These are phyloP conservation scores for Fusarium protoensiforme DNA, from an alignment of 2,329 filamentous ascomycete genomes.

Conservation along the genomic window DNA sequence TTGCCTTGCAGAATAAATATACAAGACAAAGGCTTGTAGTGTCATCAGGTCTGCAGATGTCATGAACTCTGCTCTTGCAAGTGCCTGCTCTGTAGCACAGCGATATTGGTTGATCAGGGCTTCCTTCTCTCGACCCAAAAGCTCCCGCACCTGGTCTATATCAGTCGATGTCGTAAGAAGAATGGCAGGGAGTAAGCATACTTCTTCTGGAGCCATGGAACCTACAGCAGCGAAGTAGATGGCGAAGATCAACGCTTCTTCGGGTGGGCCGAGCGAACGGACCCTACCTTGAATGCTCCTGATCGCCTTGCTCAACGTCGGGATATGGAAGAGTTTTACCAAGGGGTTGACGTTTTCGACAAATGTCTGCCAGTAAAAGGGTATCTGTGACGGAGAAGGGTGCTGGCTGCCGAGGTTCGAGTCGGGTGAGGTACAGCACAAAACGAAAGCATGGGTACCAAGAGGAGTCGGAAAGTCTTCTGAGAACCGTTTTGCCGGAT, in stretches of 20 bases:
- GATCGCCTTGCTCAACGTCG: constrained; percentile 8
- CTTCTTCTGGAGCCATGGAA: constrained; percentile 18
- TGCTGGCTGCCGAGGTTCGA: not conserved
- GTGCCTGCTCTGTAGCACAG: constrained; percentile 9
- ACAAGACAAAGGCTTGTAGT: constrained; percentile 15
- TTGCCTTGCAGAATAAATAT: constrained; percentile 1
- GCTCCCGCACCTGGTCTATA: constrained; percentile 3
- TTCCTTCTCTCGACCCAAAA: constrained; percentile 14
- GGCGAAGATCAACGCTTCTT: constrained; percentile 23
- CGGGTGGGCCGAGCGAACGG: constrained; percentile 1
- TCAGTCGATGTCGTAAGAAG: not conserved
- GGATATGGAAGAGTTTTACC: constrained; percentile 23
- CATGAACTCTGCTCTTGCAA: constrained; percentile 16
- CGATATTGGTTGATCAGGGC: constrained; percentile 8
- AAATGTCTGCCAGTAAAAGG: constrained; percentile 27
- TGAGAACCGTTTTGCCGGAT: constrained; percentile 9
- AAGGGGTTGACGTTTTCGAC: constrained; percentile 25
- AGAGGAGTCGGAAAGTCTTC: not conserved
- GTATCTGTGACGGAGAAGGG: constrained; percentile 20
- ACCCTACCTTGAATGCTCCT: constrained; percentile 12
- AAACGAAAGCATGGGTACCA: not conserved
- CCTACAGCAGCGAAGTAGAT: constrained; percentile 21
- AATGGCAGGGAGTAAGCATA: not conserved
- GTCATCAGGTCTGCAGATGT: constrained; percentile 11
- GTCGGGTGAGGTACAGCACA: not conserved